Percentiles rank a stretch among this genome's conserved stretches.
These are phyloP conservation scores for Fusarium graminum DNA, from an alignment of 2,329 filamentous ascomycete genomes.

Conservation along the genomic window DNA sequence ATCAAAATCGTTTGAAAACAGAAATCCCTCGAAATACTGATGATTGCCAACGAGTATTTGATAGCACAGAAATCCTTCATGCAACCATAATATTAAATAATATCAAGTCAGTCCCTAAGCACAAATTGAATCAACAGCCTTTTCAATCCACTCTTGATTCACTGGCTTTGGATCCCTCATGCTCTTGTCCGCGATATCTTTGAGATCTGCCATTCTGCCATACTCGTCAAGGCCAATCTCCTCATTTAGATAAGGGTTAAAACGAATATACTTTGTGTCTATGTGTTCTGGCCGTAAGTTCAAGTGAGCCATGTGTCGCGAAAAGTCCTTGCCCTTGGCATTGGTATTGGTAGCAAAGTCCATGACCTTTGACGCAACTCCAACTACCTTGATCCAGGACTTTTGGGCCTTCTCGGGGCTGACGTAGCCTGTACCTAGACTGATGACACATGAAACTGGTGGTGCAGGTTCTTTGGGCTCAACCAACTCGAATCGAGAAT, in stretches of 20 bases:
- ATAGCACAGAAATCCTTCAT: no score
- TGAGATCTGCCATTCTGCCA: conserved; percentile 8
- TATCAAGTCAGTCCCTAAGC: neutral
- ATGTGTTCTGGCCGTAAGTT: conserved; percentile 20
- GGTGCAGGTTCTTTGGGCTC: conserved; percentile 6
- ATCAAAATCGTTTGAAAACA: no score
- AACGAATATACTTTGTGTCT: conserved; percentile 22
- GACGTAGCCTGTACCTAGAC: conserved; percentile 31
- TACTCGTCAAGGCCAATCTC: conserved; percentile 40
- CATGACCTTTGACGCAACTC: conserved; percentile 33
- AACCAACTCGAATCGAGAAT: conserved; percentile 38
- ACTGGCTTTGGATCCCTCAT: conserved; percentile 1
- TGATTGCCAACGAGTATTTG: no score
- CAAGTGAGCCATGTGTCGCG: conserved; percentile 24
- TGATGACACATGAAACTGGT: conserved; percentile 29
- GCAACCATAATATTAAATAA: no score
- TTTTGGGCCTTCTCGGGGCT: conserved; percentile 1
- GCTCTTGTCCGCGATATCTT: neutral
- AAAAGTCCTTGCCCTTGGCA: conserved; percentile 41
- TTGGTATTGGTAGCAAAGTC: conserved; percentile 42
- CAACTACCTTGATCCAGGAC: conserved; percentile 32
- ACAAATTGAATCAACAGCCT: conserved; percentile 17
- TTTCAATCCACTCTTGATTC: conserved; percentile 3
- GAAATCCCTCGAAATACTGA: no score
- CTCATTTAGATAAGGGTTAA: conserved; percentile 17